Evolutionary conservation across 106 monocot genomes (phyloP).

Genomic region (Posidonia australis): DNA sequence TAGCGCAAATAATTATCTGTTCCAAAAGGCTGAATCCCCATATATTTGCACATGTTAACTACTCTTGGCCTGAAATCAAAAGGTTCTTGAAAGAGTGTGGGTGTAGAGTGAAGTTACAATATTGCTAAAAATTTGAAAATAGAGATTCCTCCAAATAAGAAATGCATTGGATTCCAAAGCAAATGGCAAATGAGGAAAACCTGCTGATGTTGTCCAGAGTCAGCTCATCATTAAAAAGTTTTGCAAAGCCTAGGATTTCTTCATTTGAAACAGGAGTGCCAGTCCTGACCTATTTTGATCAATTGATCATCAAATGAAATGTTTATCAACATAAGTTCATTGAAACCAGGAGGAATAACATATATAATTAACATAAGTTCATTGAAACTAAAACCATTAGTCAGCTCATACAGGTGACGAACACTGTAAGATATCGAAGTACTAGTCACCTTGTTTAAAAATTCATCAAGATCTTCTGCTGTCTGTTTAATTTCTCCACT

Average conservation of each 20-base stretch:
- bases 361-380: neutral
- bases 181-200: conserved; percentile 25
- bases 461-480: conserved; percentile 94
- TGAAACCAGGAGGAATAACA: too few relatives aligned
- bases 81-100: conserved; percentile 1
- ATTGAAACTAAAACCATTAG: too few relatives aligned
- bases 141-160: neutral
- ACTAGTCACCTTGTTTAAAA: conserved; percentile 71
- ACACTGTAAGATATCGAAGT: neutral
- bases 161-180: neutral
- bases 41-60: conserved; percentile 98
- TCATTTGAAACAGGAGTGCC: conserved; percentile 80
- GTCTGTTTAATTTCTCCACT: conserved; percentile 93
- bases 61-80: conserved; percentile 67
- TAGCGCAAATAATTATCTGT: conserved; percentile 83
- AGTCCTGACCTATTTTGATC: conserved; percentile 57
- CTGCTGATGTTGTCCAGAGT: conserved; percentile 97
- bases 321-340: neutral
- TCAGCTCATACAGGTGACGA: too few relatives aligned
- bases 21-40: conserved; percentile 87
- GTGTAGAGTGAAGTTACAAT: neutral
- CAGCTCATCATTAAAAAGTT: conserved; percentile 92
- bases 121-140: neutral
- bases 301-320: conserved; percentile 6
- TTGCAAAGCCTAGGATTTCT: conserved; percentile 92